These are phyloP conservation scores for Phytophthora melonis DNA, from an alignment of 352 stramenopile genomes.

Conservation along the genomic window DNA sequence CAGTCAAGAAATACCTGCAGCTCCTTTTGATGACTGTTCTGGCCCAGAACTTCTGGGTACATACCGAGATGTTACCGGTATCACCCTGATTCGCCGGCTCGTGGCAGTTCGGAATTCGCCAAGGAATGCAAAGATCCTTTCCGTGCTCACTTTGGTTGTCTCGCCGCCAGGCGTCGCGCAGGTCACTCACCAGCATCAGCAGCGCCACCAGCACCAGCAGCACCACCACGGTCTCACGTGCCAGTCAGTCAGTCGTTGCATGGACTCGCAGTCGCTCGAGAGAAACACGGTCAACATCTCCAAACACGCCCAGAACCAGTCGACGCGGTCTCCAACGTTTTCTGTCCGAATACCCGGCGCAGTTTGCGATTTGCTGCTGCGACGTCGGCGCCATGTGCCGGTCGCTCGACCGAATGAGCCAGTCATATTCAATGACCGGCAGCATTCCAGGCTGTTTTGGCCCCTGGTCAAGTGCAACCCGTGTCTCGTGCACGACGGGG, in stretches of 20 bases:
- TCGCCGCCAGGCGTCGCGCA: no score
- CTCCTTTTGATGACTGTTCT: no score
- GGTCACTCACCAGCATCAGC: background rate
- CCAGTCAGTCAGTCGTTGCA: background rate
- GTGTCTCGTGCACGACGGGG: conserved; percentile 13
- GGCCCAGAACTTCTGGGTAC: no score
- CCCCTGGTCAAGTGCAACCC: conserved; percentile 17
- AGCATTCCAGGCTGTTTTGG: background rate
- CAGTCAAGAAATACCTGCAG: no score
- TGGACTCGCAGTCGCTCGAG: background rate
- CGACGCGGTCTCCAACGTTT: conserved; percentile 12
- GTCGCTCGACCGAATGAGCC: conserved; percentile 9
- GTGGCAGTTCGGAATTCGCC: no score
- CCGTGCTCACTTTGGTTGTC: no score
- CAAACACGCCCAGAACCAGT: conserved; percentile 21
- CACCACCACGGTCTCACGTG: background rate
- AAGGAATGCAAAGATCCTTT: no score
- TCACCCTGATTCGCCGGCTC: no score
- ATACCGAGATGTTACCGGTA: no score
- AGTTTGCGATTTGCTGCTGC: conserved; percentile 17
- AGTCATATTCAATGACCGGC: no score
- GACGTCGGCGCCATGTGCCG: conserved; percentile 21
- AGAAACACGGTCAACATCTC: background rate
- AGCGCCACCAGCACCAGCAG: no score
- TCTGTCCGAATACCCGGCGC: conserved; percentile 25